Percentiles rank a stretch among this genome's conserved stretches.
These are phyloP conservation scores for Vigna trinervia DNA, from an alignment of 306 rosid genomes.

Conservation along the genomic window DNA sequence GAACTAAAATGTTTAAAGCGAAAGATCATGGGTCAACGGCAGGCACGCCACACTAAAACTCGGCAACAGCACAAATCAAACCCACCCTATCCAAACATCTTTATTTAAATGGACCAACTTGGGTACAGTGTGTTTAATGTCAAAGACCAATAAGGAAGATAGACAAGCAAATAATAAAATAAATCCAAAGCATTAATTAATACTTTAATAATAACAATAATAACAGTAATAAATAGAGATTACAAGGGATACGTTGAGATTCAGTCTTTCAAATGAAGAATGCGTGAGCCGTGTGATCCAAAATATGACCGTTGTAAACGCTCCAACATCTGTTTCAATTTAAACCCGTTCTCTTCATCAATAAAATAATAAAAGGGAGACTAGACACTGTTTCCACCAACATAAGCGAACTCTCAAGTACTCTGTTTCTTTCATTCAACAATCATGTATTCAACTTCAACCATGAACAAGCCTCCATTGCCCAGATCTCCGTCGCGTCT, in stretches of 20 bases:
- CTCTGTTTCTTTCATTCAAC: background rate
- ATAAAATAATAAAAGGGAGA: slow-evolving; percentile 35
- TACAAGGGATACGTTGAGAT: background rate
- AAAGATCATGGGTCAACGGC: no score
- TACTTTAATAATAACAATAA: background rate
- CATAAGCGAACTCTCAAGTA: background rate
- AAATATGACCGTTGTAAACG: slow-evolving; percentile 65
- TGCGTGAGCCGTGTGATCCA: slow-evolving; percentile 44
- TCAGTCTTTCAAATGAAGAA: background rate
- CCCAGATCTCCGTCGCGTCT: slow-evolving; percentile 71
- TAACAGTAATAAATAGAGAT: background rate
- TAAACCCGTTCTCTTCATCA: slow-evolving; percentile 25
- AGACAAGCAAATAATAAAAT: background rate
- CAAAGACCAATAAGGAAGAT: background rate
- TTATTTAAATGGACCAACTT: no score
- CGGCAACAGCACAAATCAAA: no score
- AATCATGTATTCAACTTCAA: slow-evolving; percentile 50
- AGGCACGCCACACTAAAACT: no score
- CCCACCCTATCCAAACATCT: no score
- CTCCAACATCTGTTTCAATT: slow-evolving; percentile 39
- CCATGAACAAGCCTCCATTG: slow-evolving; percentile 71
- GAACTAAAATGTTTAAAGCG: no score
- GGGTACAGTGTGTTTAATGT: background rate
- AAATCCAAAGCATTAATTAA: background rate
- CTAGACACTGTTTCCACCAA: background rate